A percentile compares a stretch with the other conserved stretches of the same genome.
Conservation (phyloP, 441 rosid genomes). For the Biscutella auriculata region DNA sequence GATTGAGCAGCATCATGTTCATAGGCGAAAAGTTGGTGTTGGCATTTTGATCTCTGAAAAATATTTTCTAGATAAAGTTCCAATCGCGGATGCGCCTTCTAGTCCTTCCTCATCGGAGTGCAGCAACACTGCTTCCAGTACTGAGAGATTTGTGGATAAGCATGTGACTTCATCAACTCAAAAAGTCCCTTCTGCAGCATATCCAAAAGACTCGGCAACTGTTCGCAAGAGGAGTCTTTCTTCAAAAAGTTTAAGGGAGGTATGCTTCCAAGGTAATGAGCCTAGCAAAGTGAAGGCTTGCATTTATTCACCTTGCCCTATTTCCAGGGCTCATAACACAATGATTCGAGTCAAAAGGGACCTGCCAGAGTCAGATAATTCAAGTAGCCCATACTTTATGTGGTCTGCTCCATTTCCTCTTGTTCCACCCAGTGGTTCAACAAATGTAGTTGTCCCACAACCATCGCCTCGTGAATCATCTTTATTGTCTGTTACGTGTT, state of each 20-base stretch:
- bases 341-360: slow-evolving; percentile 49
- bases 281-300: slow-evolving; percentile 54
- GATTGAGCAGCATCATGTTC: slow-evolving; percentile 39
- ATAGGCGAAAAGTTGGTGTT: slow-evolving; percentile 53
- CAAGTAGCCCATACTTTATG: slow-evolving; percentile 29
- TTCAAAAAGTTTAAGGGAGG: slow-evolving; percentile 30
- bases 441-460: slow-evolving; percentile 62
- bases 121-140: slow-evolving; percentile 22
- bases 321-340: slow-evolving; percentile 41
- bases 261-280: slow-evolving; percentile 29
- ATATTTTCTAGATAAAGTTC: slow-evolving; percentile 24
- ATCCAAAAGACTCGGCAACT: slow-evolving; percentile 23
- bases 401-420: slow-evolving; percentile 85
- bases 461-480: slow-evolving; percentile 53
- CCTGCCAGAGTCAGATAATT: slow-evolving; percentile 34
- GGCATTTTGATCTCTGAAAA: slow-evolving; percentile 48
- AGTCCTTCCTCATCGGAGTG: slow-evolving; percentile 33
- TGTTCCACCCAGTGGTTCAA: slow-evolving; percentile 78
- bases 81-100: slow-evolving; percentile 21
- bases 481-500: slow-evolving; percentile 67
- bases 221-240: slow-evolving; percentile 21
- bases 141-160: slow-evolving; percentile 27
- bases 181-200: slow-evolving; percentile 26
- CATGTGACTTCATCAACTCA: slow-evolving; percentile 30
- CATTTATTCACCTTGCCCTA: slow-evolving; percentile 61